Evolutionary conservation across 2,329 filamentous ascomycete species (phyloP).

Genomic region (Lithohypha guttulata): DNA sequence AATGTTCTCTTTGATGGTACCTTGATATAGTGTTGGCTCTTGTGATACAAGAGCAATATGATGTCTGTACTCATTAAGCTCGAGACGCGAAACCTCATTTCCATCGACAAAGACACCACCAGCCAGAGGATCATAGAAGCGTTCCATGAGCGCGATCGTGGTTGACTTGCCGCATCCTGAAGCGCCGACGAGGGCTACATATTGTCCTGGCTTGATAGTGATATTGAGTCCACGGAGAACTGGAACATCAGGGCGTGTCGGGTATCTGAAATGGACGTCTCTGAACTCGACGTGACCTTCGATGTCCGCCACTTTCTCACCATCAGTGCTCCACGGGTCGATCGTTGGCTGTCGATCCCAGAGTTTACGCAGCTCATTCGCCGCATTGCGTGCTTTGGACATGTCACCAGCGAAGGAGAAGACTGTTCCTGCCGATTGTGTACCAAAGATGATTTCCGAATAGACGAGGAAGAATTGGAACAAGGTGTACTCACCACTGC

Average conservation of each 20-base stretch:
- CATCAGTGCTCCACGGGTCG: slow-evolving; percentile 67
- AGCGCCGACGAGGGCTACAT: slow-evolving; percentile 73
- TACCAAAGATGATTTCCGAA: slow-evolving; percentile 76
- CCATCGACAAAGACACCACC: slow-evolving; percentile 76
- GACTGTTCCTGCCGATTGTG: slow-evolving; percentile 79
- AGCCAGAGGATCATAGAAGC: slow-evolving; percentile 81
- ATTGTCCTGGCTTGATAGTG: slow-evolving; percentile 37
- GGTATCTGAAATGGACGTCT: slow-evolving; percentile 89
- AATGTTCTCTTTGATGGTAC: slow-evolving; percentile 83
- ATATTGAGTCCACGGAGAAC: slow-evolving; percentile 72
- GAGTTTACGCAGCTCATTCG: slow-evolving; percentile 65
- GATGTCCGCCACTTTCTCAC: slow-evolving; percentile 50
- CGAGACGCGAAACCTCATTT: slow-evolving; percentile 67
- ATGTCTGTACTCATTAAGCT: slow-evolving; percentile 75
- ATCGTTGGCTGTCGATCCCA: slow-evolving; percentile 75
- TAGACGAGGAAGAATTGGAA: slow-evolving; percentile 94
- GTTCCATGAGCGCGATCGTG: slow-evolving; percentile 80
- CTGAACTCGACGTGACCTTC: slow-evolving; percentile 80
- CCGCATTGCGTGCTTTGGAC: slow-evolving; percentile 82
- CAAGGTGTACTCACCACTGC: slow-evolving; percentile 56
- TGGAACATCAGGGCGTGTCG: slow-evolving; percentile 81
- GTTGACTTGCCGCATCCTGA: slow-evolving; percentile 92
- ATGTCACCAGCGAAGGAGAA: slow-evolving; percentile 88
- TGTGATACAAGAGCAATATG: slow-evolving; percentile 83
- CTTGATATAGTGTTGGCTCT: slow-evolving; percentile 90